Conservation (phyloP, 1,284 basidiomycete species). For the Trichosporon asahii region DNA sequence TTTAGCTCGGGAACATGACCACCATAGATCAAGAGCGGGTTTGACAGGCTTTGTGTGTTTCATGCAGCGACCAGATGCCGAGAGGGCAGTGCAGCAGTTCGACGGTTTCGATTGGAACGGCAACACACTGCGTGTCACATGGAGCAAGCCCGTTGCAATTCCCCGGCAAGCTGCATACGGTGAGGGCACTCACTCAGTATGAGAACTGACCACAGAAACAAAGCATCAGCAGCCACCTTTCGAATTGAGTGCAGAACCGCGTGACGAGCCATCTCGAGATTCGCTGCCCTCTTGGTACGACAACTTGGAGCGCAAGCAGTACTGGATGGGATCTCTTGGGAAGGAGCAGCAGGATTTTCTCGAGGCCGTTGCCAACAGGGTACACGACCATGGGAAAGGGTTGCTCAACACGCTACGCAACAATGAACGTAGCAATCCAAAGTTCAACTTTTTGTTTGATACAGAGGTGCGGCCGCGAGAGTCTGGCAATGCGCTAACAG, state of each 20-base stretch:
- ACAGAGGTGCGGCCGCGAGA: conserved; percentile 59
- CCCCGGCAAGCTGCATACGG: conserved; percentile 75
- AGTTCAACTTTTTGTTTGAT: conserved; percentile 73
- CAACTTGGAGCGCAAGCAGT: not conserved
- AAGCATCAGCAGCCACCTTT: too few species aligned
- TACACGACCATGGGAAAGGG: conserved; percentile 71
- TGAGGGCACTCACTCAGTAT: conserved; percentile 50
- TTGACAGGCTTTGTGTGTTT: conserved; percentile 93
- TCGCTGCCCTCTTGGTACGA: too few species aligned
- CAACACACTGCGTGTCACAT: conserved; percentile 75
- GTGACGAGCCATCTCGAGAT: conserved; percentile 19
- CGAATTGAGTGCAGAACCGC: not conserved
- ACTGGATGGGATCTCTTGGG: conserved; percentile 58
- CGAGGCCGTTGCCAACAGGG: conserved; percentile 74
- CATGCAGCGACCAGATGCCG: conserved; percentile 88
- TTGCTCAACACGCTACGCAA: conserved; percentile 74
- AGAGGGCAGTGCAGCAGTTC: conserved; percentile 74
- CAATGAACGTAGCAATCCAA: conserved; percentile 72
- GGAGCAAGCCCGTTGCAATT: conserved; percentile 91
- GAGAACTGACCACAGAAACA: conserved; percentile 32
- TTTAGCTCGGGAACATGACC: conserved; percentile 6
- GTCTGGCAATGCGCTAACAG: not conserved
- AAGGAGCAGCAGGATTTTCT: conserved; percentile 76
- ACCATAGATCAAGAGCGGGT: conserved; percentile 61
- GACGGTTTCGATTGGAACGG: conserved; percentile 93